phyloP scores from a whole-genome alignment of 371 early-diverging fungal species.

The Phascolomyces articulosus region DNA sequence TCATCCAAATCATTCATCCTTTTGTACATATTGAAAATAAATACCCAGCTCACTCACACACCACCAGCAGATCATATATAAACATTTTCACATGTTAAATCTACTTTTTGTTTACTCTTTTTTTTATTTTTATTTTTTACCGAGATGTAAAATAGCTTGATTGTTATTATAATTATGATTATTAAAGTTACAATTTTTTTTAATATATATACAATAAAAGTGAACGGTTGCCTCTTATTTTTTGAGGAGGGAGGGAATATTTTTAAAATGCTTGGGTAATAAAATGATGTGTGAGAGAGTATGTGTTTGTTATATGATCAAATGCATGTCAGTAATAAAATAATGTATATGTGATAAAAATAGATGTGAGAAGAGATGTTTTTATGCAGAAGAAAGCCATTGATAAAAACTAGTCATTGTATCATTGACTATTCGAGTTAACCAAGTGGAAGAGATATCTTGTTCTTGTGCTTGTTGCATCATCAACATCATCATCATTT shows the following conservation, averaged over 20 bases:
- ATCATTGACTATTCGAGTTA: not conserved
- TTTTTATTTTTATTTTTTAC: not conserved
- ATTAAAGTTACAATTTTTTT: not conserved
- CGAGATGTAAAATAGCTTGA: not conserved
- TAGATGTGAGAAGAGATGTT: not conserved
- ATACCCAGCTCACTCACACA: no score
- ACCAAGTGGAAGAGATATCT: not conserved
- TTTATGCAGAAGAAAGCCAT: not conserved
- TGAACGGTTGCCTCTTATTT: no score
- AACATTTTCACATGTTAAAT: slow-evolving; percentile 3
- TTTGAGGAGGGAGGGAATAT: no score
- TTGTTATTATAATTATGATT: not conserved
- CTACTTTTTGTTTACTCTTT: not conserved
- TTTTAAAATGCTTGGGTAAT: slow-evolving; percentile 60
- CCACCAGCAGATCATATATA: not conserved
- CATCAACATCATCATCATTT: slow-evolving; percentile 5
- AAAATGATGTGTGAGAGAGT: no score
- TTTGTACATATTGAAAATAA: not conserved
- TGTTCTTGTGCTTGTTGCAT: not conserved
- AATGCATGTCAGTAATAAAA: no score
- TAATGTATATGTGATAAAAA: slow-evolving; percentile 58
- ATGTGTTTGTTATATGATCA: no score
- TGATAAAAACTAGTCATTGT: not conserved
- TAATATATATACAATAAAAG: not conserved
- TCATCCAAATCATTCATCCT: not conserved